A percentile compares a stretch with the other conserved stretches of the same genome.
phyloP scores from a whole-genome alignment of 108 stramenopile species.

The Epithemia pelagica region DNA sequence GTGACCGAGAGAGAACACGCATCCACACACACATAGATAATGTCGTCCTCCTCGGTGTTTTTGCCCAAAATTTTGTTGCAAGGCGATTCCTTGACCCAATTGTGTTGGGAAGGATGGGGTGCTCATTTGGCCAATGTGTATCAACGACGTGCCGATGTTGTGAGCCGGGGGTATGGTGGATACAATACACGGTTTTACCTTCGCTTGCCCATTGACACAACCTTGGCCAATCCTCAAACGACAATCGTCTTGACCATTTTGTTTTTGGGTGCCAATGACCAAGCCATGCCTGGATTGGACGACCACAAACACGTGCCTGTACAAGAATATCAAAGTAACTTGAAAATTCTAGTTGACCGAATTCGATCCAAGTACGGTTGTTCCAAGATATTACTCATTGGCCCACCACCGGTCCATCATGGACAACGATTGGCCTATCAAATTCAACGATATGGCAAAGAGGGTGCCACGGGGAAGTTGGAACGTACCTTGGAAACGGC shows the following conservation, averaged over 20 bases:
- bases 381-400: constrained; percentile 41
- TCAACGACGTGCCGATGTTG: constrained; percentile 66
- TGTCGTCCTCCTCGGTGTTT: too few species aligned
- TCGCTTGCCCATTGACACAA: constrained; percentile 1
- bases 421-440: constrained; percentile 43
- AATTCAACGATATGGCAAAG: constrained; percentile 44
- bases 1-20: too few species aligned
- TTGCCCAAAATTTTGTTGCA: constrained; percentile 64
- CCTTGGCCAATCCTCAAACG: constrained; percentile 14
- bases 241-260: constrained; percentile 36
- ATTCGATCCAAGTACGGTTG: constrained; percentile 15
- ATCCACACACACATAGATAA: too few species aligned
- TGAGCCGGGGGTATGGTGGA: constrained; percentile 77
- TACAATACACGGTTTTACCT: constrained; percentile 72
- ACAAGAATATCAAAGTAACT: constrained; percentile 50
- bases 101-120: constrained; percentile 63
- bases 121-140: constrained; percentile 57
- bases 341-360: constrained; percentile 43
- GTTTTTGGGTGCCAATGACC: constrained; percentile 82
- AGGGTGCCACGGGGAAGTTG: constrained; percentile 48
- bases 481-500: constrained; percentile 55
- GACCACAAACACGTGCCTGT: constrained; percentile 66
- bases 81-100: constrained; percentile 80
- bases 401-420: constrained; percentile 70
- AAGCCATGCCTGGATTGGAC: constrained; percentile 33